Conservation (phyloP, 345 rosid genomes). For the Populus pruinosa region DNA sequence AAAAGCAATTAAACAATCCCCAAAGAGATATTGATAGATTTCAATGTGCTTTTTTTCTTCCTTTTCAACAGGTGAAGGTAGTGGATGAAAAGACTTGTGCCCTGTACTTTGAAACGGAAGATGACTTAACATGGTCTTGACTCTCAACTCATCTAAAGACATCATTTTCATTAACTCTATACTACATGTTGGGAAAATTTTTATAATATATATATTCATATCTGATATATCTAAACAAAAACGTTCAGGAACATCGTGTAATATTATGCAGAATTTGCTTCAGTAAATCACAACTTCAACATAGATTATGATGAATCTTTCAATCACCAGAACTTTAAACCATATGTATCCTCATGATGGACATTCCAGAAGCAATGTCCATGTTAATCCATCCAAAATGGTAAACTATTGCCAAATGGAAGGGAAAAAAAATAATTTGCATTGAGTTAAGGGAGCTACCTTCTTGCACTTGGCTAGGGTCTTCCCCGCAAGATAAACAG, state of each 20-base stretch:
- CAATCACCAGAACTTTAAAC: not conserved
- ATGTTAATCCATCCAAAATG: not conserved
- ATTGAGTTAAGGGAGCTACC: constrained; percentile 30
- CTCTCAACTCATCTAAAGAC: too few relatives aligned
- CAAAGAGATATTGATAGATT: not conserved
- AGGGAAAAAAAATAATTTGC: not conserved
- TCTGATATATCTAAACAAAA: not conserved
- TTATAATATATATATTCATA: not conserved
- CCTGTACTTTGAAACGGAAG: not conserved
- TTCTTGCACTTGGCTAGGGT: constrained; percentile 65
- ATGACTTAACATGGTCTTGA: too few relatives aligned
- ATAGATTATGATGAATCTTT: not conserved
- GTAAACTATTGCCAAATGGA: not conserved
- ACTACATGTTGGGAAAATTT: not conserved
- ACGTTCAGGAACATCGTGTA: not conserved
- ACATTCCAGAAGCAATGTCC: not conserved
- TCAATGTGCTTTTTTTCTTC: not conserved
- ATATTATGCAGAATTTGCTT: not conserved
- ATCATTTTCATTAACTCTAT: too few relatives aligned
- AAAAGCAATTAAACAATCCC: not conserved
- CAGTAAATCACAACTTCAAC: not conserved
- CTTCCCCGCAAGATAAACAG: constrained; percentile 87
- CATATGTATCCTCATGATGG: not conserved
- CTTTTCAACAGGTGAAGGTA: not conserved
- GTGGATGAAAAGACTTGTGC: not conserved